phyloP scores from a whole-genome alignment of 306 rosid genomes.

The Quercus cerris region DNA sequence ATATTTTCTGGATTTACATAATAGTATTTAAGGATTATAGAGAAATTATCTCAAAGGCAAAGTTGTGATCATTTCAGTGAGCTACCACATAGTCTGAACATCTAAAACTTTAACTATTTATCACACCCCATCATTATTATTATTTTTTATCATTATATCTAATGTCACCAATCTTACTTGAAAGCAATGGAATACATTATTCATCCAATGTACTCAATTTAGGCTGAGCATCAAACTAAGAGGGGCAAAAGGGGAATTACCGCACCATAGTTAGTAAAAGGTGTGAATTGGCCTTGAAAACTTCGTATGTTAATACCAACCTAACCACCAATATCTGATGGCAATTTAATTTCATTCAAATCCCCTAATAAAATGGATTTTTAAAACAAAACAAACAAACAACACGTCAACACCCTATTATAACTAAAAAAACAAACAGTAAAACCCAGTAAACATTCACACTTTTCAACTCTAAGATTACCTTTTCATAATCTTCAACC shows the following conservation, averaged over 20 bases:
- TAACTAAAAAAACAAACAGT: too few relatives aligned
- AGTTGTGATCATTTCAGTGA: neutral
- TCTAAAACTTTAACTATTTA: neutral
- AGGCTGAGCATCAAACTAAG: neutral
- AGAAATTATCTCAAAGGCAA: too few relatives aligned
- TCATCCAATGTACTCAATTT: neutral
- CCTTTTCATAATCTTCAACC: slow-evolving; percentile 65
- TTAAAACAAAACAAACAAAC: neutral
- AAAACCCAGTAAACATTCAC: neutral
- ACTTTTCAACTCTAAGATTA: neutral
- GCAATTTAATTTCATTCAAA: neutral
- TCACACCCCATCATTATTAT: neutral
- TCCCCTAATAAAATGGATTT: neutral
- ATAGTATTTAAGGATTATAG: too few relatives aligned
- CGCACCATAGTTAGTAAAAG: too few relatives aligned
- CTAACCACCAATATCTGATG: neutral
- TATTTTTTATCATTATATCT: neutral
- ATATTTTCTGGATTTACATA: neutral
- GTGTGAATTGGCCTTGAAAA: neutral
- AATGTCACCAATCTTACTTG: neutral
- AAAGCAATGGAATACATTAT: too few relatives aligned
- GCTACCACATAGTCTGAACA: neutral
- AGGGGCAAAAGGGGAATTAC: too few relatives aligned
- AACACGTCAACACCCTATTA: neutral
- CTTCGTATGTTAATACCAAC: neutral